Base-by-base conservation (phyloP, 257 asterid genomes). In the Salvia splendens region DNA sequence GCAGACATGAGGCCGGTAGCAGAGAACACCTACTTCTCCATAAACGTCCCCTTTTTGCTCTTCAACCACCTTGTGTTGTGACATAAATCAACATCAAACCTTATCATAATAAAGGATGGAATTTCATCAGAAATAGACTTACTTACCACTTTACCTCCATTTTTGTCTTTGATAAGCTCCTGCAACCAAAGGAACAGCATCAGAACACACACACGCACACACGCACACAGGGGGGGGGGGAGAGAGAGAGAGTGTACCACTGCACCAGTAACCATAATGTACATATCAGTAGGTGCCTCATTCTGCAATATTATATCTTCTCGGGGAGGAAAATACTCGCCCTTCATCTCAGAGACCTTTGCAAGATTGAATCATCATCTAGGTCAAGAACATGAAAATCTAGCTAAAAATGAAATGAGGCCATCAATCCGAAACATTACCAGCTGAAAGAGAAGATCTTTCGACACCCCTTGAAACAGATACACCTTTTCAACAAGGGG, bases 401-500 rank as follows among this genome's bases (percentile, higher is more conserved):
- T 28, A 30, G 55, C 59, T 36, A 46, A 16, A 50, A 47, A 53
- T 53, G 17, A 36, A 67, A 24, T 14, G 12, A 17, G 58, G 35
- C 5, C 12, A 52, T 52, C 14, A 52, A 36, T 35, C 10, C 47
- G 8, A 41, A 24, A 17, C 48, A 54, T 65, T 84, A 90, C 97
- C 95, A 91, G 82, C 84, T 91, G 97, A 80, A 91, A 88, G 61
- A 91, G 92, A 3, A 91, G 84, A 79, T 91, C 96, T 49, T 82
- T 64, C 4, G 97, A 91, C 33, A 91, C 87, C 64, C 95, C 95
- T 8, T 79, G 64, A 81, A 90, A 90, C 78, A 90, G 73, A 74
- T 90, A 90, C 70, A 83, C 97, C 75, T 73, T 82, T 6, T 86
- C 92, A 28, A 91, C 86, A 17, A 86, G 80, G 6, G 86, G 45